Evolutionary conservation across 805 yeast species (phyloP).

Genomic region (Tetrapisispora namnaoensis): DNA sequence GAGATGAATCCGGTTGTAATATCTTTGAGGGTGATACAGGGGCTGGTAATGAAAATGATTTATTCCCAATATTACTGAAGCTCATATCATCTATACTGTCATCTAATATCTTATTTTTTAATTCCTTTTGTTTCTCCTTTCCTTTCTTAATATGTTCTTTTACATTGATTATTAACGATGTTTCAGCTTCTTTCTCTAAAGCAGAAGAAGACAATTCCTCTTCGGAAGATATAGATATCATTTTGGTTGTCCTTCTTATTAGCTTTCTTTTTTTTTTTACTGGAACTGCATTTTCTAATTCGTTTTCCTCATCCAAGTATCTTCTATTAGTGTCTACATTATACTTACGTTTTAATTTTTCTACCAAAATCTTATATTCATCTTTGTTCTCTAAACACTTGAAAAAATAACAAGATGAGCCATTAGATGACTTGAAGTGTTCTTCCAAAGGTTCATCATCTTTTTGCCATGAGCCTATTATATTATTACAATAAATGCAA

Average conservation of each 20-base stretch:
- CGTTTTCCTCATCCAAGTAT: not conserved
- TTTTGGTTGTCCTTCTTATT: slow-evolving; percentile 10
- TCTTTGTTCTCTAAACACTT: not conserved
- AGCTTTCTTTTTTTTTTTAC: slow-evolving; percentile 12
- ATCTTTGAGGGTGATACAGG: not conserved
- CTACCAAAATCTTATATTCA: not conserved
- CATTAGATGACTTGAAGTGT: slow-evolving; percentile 27
- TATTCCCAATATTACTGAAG: slow-evolving; percentile 24
- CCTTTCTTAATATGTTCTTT: slow-evolving; percentile 16
- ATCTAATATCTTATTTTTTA: slow-evolving; percentile 23
- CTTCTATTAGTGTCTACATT: not conserved
- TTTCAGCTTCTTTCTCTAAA: not conserved
- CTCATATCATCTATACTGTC: slow-evolving; percentile 27
- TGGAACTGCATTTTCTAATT: slow-evolving; percentile 2
- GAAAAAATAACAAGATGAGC: slow-evolving; percentile 1
- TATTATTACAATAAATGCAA: slow-evolving; percentile 48
- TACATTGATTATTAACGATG: slow-evolving; percentile 13
- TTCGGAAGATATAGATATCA: slow-evolving; percentile 5
- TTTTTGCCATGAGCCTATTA: slow-evolving; percentile 49
- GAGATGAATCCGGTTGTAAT: not conserved
- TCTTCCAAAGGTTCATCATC: slow-evolving; percentile 43
- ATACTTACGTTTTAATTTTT: not conserved
- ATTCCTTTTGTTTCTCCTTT: slow-evolving; percentile 10
- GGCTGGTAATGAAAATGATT: slow-evolving; percentile 20
- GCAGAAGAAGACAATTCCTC: not conserved